These are phyloP conservation scores for Trametes cubensis DNA, from an alignment of 768 basidiomycete species.

Conservation along the genomic window DNA sequence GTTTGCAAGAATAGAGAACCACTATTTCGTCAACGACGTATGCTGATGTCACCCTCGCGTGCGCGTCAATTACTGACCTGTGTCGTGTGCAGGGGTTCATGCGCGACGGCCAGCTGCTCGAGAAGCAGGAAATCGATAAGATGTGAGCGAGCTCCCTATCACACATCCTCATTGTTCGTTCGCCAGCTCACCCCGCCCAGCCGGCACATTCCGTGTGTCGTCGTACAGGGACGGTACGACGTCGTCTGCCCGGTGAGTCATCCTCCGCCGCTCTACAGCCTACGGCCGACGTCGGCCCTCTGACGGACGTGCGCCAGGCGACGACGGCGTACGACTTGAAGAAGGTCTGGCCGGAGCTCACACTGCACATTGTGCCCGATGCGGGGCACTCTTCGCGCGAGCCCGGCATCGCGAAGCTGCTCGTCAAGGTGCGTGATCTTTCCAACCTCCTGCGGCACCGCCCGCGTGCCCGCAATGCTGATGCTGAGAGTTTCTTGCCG, in stretches of 20 bases:
- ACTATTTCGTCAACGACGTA: conserved; percentile 85
- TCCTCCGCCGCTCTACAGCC: not conserved
- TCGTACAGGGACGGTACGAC: conserved; percentile 89
- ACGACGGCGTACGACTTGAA: conserved; percentile 83
- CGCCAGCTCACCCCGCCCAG: conserved; percentile 39
- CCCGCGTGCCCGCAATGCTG: not conserved
- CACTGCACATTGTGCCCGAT: conserved; percentile 75
- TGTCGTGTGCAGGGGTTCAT: conserved; percentile 65
- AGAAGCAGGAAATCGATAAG: conserved; percentile 82
- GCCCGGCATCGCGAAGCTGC: conserved; percentile 62
- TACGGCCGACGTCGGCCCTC: not conserved
- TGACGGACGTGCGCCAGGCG: conserved; percentile 43
- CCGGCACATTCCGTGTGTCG: conserved; percentile 82
- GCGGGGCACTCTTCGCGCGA: conserved; percentile 89
- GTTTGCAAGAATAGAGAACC: conserved; percentile 88
- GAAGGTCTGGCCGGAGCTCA: conserved; percentile 81
- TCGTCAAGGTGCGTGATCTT: conserved; percentile 62
- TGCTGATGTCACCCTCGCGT: conserved; percentile 23
- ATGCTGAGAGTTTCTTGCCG: not conserved
- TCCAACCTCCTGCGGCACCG: not conserved
- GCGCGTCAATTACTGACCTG: conserved; percentile 10
- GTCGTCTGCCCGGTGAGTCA: conserved; percentile 75
- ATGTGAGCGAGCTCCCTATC: conserved; percentile 53
- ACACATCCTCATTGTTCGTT: conserved; percentile 2
- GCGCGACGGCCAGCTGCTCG: conserved; percentile 85